Base-by-base conservation (phyloP, 257 asterid genomes). In the Coffea eugenioides region DNA sequence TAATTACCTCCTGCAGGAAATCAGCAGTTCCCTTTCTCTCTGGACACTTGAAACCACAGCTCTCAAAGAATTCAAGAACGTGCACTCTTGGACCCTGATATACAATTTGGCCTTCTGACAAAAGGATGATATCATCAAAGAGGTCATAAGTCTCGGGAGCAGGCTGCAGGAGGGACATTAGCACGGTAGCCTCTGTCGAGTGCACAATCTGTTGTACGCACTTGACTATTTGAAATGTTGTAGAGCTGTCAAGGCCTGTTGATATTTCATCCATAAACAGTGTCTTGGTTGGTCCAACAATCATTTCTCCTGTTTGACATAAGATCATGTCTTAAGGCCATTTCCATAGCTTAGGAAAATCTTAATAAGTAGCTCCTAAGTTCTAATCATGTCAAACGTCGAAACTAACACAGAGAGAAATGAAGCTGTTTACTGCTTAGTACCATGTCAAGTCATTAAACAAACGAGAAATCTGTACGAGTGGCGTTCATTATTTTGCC, bases 131-230 rank as follows among this genome's bases (percentile, higher is more conserved):
- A 80, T 92, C 97, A 51, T 92, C 97, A 66, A 92, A 92, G 7
- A 92, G 91, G 52, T 92, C 89, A 57, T 83, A 92, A 41, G 92
- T 88, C 81, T 92, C 97, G 0, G 96, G 96, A 64, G 91, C 94
- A n/a, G 96, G 97, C 75, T 92, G 97, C 72, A 92, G 92, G 45
- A 92, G 92, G 68, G 97, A 92, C 84, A 91, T 87, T 69, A 92
- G 65, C 9, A 92, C 43, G 8, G 97, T 91, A 51, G 94, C 92
- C 43, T 92, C 88, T 1, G 90, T 88, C 64, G 83, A 73, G 66
- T 90, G 97, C 18, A 81, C 96, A 25, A 92, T 85, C 70, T 91
- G 94, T 52, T 90, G 93, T 83, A 92, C 77, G 34, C 94, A 91
- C 70, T 90, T 91, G 43, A 92, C 90, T 62, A 92, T 87, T 78